Percentiles rank a stretch among this genome's conserved stretches.
Evolutionary conservation across 2,329 filamentous ascomycete genomes (phyloP).

Genomic region (Fusarium napiforme): DNA sequence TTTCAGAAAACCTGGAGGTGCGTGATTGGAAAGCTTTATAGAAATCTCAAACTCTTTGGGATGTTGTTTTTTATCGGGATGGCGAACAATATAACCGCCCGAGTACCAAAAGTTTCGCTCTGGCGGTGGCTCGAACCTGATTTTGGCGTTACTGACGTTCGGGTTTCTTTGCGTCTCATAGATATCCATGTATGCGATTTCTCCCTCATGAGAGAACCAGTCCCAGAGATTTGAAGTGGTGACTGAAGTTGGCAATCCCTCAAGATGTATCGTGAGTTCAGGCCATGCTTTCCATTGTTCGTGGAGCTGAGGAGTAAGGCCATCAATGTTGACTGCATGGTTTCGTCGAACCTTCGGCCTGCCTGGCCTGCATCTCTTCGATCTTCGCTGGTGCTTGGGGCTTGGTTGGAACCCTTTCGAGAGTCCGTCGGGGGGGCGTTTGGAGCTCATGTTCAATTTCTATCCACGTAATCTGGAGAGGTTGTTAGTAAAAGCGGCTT

Average conservation of each 20-base stretch:
- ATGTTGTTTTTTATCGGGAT: conserved; percentile 32
- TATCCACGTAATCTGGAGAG: neutral
- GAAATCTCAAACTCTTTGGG: conserved; percentile 39
- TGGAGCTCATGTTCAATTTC: conserved; percentile 9
- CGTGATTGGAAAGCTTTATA: neutral
- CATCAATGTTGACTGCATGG: neutral
- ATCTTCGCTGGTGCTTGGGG: neutral
- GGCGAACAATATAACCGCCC: conserved; percentile 42
- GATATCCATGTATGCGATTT: conserved; percentile 67
- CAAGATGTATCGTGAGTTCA: conserved; percentile 48
- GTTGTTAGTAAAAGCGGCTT: neutral
- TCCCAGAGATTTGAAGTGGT: conserved; percentile 60
- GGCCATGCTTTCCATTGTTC: conserved; percentile 51
- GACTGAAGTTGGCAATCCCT: conserved; percentile 49
- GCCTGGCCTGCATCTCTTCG: neutral
- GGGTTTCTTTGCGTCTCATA: conserved; percentile 39
- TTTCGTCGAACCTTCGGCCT: neutral
- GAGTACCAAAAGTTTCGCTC: conserved; percentile 61
- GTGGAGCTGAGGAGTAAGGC: neutral
- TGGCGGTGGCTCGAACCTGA: conserved; percentile 70
- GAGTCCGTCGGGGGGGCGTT: neutral
- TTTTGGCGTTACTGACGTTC: conserved; percentile 49
- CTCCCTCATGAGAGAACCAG: conserved; percentile 63
- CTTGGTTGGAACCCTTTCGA: neutral
- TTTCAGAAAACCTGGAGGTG: conserved; percentile 25